Evolutionary conservation across 371 early-diverging fungal species (phyloP).

Genomic region (Mortierella sp.): DNA sequence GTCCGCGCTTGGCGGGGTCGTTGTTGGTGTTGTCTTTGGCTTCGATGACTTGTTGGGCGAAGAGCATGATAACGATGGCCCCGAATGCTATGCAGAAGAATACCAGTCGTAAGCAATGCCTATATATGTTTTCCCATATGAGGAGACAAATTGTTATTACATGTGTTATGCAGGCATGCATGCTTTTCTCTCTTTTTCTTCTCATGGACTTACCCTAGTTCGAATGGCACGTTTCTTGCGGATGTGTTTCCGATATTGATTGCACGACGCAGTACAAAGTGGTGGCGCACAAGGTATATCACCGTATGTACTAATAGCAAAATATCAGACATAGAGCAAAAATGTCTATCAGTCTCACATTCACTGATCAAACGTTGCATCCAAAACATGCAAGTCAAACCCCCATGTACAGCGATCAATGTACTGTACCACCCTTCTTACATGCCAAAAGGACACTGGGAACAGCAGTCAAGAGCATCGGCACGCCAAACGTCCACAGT

Average conservation of each 20-base stretch:
- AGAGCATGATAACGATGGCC: constrained; percentile 16
- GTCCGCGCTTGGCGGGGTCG: neutral
- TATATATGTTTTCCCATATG: neutral
- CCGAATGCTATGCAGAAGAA: constrained; percentile 28
- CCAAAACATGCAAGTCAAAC: neutral
- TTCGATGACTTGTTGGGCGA: constrained; percentile 11
- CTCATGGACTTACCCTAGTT: constrained; percentile 21
- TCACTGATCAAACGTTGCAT: neutral
- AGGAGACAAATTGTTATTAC: no score
- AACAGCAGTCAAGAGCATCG: neutral
- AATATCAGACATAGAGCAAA: neutral
- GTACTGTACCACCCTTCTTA: neutral
- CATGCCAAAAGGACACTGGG: neutral
- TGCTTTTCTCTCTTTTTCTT: neutral
- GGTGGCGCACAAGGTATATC: constrained; percentile 15
- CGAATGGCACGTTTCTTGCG: neutral
- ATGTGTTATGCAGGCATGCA: neutral
- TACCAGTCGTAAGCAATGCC: constrained; percentile 38
- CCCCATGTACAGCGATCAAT: neutral
- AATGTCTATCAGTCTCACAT: neutral
- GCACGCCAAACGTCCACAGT: neutral
- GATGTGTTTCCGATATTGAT: neutral
- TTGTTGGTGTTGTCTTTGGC: no score
- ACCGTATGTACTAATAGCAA: constrained; percentile 18
- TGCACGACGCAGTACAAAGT: constrained; percentile 14